Base-by-base conservation (phyloP, 2,329 filamentous ascomycete species). In the Sclerotiophoma versabilis region DNA sequence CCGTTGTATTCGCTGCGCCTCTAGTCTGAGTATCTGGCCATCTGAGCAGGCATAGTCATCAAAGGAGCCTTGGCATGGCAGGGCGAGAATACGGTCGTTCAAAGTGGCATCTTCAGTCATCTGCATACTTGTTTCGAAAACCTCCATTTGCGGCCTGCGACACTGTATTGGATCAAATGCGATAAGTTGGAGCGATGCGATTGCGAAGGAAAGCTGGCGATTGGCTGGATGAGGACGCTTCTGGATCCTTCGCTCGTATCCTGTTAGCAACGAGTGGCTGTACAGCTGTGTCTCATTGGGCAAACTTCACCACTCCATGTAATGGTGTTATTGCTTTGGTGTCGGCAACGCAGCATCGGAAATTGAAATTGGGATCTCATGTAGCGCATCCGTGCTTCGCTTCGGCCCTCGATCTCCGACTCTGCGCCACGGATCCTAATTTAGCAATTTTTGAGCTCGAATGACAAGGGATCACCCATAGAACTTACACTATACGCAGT, bases 141-240 rank as follows among this genome's bases (percentile, higher is more conserved):
- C 17, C 23, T 1, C 26, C 22, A 52, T 49, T 54, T 44, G 50
- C 43, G 22, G 38, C 27, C 22, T 54, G 44, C 50, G 32, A 54
- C 50, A 48, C 12, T 27, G 32, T 46, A 12, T 38, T 32, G 15
- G 12, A 29, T 32, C 22, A 42, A 26, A 17, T n/a, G 20, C 32
- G 37, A 33, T 33, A 27, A 48, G 26, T 17, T 20, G 38, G 14
- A 19, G 15, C 26, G 17, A 32, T 45, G 41, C 9, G 20, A 23
- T n/a, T 11, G 5, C n/a, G 19, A 12, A 23, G 17, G 17, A 32
- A n/a, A 42, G 25, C 20, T 23, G 20, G 17, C 6, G 37, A 53
- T 48, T 53, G 50, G 50, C 20, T 25, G 5, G 14, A 42, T 37
- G 37, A 32, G 19, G 20, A 20, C 29, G 7, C 17, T 7, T 30